Conservation (phyloP, 257 asterid species). For the Verbena officinalis region DNA sequence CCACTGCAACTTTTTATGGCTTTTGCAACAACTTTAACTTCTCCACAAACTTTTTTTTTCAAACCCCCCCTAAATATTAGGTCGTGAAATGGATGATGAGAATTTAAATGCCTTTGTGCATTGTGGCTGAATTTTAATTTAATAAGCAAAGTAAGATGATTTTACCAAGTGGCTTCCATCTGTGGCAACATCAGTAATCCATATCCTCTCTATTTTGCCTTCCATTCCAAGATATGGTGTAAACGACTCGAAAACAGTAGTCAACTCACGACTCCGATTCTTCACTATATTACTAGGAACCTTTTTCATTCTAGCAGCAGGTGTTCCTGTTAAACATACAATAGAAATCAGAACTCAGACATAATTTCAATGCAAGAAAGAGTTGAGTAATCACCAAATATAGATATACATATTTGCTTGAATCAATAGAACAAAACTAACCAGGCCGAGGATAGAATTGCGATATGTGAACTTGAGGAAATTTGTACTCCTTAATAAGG, state of each 20-base stretch:
- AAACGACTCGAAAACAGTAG: constrained; percentile 80
- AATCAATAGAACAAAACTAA: constrained; percentile 32
- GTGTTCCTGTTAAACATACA: constrained; percentile 58
- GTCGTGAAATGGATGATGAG: not conserved
- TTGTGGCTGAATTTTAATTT: not conserved
- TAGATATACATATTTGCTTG: not conserved
- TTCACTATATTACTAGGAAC: constrained; percentile 88
- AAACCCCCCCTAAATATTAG: constrained; percentile 1
- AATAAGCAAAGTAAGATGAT: not conserved
- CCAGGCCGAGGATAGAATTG: constrained; percentile 97
- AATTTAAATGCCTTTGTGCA: not conserved
- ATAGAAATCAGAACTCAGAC: constrained; percentile 15
- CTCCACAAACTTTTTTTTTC: too few species aligned
- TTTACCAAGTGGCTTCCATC: constrained; percentile 91
- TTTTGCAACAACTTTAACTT: too few species aligned
- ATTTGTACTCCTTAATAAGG: constrained; percentile 78
- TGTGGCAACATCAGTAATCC: constrained; percentile 92
- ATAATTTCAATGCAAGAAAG: not conserved
- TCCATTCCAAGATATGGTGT: constrained; percentile 85
- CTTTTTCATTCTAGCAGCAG: constrained; percentile 93
- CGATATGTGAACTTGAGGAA: constrained; percentile 93
- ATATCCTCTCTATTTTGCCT: constrained; percentile 78
- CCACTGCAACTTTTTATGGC: too few species aligned
- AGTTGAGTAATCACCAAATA: not conserved
- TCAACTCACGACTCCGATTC: constrained; percentile 88